Conservation (phyloP, 2,329 filamentous ascomycete species). For the Zelopaecilomyces penicillatus region DNA sequence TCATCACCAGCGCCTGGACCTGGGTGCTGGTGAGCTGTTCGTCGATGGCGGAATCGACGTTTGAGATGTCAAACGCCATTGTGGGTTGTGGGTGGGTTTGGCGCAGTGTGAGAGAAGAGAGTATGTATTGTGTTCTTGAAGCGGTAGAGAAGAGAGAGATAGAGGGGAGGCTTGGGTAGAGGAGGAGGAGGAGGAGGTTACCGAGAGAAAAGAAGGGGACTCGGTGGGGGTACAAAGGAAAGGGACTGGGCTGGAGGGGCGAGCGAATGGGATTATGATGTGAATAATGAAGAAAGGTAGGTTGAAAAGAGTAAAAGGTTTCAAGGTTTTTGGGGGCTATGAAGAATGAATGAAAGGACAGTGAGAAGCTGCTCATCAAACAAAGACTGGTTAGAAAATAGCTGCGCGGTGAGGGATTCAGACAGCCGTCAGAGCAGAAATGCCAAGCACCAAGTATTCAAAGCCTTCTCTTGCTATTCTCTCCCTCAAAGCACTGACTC, state of each 20-base stretch:
- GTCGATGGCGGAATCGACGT: constrained; percentile 7
- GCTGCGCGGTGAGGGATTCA: too few species aligned
- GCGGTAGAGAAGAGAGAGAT: background rate
- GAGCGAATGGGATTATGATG: too few species aligned
- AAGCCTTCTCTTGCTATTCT: too few species aligned
- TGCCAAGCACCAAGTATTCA: too few species aligned
- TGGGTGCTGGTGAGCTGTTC: constrained; percentile 27
- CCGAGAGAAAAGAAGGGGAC: background rate
- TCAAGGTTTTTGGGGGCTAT: too few species aligned
- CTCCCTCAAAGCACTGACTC: too few species aligned
- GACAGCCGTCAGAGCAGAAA: too few species aligned
- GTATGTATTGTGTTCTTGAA: background rate
- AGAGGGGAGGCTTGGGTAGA: background rate
- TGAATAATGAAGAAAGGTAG: too few species aligned
- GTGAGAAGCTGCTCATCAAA: too few species aligned
- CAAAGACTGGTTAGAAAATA: too few species aligned
- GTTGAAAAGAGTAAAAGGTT: background rate
- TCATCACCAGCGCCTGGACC: constrained; percentile 33
- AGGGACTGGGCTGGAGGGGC: background rate
- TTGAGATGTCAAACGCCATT: background rate
- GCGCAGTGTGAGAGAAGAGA: background rate
- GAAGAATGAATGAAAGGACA: too few species aligned
- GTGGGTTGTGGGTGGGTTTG: background rate
- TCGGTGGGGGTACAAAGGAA: constrained; percentile 1
- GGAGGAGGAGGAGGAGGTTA: background rate